Base-by-base conservation (phyloP, 1,284 basidiomycete species). In the Boletellus deceptivus region DNA sequence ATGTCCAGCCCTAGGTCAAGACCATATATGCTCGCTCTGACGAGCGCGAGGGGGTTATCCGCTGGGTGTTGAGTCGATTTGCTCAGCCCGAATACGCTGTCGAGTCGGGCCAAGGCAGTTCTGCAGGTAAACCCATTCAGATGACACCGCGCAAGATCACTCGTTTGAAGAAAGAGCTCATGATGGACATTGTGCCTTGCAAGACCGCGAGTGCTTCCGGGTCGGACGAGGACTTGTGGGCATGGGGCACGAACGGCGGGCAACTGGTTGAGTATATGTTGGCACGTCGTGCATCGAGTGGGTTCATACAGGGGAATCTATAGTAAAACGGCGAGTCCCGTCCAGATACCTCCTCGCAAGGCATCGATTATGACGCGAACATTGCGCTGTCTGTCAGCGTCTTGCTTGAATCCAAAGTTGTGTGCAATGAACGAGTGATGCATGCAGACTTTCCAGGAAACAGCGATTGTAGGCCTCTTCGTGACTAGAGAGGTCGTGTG, bases 221-320 rank as follows among this genome's bases (percentile, higher is more conserved):
- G 87, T 97, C 94, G 0, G 78, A 80, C 16, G 68, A 65, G n/a
- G 82, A 86, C n/a, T 80, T 98, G 0, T 98, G 84, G 71, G 96
- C 95, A 0, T 99, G 95, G 95, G 97, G 96, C 0, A 93, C 90
- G 22, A 98, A 98, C 69, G 81, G 80, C 31, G 97, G 97, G 0
- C 96, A 99, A 67, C 77, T 99, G 4, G 95, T 94, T 83, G 48
- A 33, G 73, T 59, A 40, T 25, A 6, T 16, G 7, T 22, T 22
- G n/a, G 20, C 35, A 6, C 39, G 34, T 24, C 9, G 1, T n/a
- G 5, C 8, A 10, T 31, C 4, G 33, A 16, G 3, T n/a, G 8
- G 17, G 16, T 36, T 39, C 31, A 25, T 43, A 7, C 27, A 46
- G 10, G 27, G 5, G 27, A 8, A 29, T 29, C 1, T 92, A 92